Evolutionary conservation across 2,329 filamentous ascomycete genomes (phyloP), one percentile per base, ranked within the genome.

Genomic region (Ophiostoma australiae): DNA sequence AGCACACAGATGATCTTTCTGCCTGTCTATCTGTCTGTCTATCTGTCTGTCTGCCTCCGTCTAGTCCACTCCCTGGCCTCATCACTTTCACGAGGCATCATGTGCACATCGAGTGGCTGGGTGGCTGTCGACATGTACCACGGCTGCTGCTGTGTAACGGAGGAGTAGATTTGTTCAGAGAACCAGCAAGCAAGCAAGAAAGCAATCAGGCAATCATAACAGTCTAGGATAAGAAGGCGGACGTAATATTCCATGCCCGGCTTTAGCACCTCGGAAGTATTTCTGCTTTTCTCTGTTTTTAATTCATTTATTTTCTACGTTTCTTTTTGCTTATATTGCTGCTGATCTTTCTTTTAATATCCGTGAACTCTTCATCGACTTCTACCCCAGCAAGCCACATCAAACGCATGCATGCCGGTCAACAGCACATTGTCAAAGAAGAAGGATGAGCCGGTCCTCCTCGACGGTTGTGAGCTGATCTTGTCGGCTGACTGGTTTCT

Each of bases 51-150:
- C 6, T 37, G 35, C 35, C 35, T 10, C 39, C 15, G 39, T 41
- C 39, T 41, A 41, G 15, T 41, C 39, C 15, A 15, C 39, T 41
- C 6, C 27, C 27, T 31, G 27, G 27, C 27, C 27, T 39, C 37
- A 39, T 39, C 37, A 11, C 37, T 39, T 23, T 15, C 7, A 58
- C 52, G n/a, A 58, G 52, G 23, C n/a, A 27, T 58, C 52, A 58
- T 58, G 52, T 58, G 52, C 52, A 5, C 52, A 27, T 58, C 52
- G 17, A 58, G 52, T 27, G 52, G 52, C 52, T 58, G 52, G 52
- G 52, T 58, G 23, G 52, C 52, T 58, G 52, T 55, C 52, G 44
- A 6, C 17, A 15, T 58, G 52, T 23, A 27, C 27, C 52, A 58
- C 52, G 11, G 4, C 44, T n/a, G n/a, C 27, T 58, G 52, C 52